A percentile compares a stretch with the other conserved stretches of the same genome.
These are phyloP conservation scores for Candida peoriensis DNA, from an alignment of 805 yeast species.

Conservation along the genomic window DNA sequence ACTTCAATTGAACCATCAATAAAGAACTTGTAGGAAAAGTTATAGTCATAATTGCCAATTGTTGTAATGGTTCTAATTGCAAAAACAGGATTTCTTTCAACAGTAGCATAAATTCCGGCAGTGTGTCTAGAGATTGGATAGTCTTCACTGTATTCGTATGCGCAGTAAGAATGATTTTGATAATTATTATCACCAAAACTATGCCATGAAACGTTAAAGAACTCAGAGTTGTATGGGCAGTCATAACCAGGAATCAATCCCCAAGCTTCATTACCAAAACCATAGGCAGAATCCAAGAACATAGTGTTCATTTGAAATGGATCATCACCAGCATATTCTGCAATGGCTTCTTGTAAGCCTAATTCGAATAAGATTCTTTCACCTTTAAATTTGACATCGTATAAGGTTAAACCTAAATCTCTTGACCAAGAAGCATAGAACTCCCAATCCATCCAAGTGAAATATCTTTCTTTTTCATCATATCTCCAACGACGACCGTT, in stretches of 20 bases:
- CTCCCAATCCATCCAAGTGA: constrained; percentile 28
- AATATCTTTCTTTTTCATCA: constrained; percentile 23
- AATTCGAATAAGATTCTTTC: constrained; percentile 25
- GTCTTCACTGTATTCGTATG: constrained; percentile 20
- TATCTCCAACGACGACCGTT: constrained; percentile 25
- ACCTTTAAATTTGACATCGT: constrained; percentile 25
- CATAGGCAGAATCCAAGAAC: constrained; percentile 23
- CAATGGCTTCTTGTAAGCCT: constrained; percentile 27
- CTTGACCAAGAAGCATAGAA: constrained; percentile 23
- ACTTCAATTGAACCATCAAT: constrained; percentile 26
- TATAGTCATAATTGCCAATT: constrained; percentile 25
- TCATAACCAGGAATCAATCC: constrained; percentile 26
- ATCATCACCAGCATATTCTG: constrained; percentile 28
- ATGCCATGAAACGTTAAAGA: constrained; percentile 25
- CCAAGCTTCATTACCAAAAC: constrained; percentile 27
- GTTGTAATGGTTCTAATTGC: constrained; percentile 21
- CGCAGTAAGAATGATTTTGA: constrained; percentile 26
- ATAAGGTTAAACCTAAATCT: constrained; percentile 22
- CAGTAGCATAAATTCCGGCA: constrained; percentile 14
- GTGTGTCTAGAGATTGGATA: constrained; percentile 22
- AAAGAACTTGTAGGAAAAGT: constrained; percentile 20
- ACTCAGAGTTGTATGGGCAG: constrained; percentile 26
- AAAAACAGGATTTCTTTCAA: constrained; percentile 22
- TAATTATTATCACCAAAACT: constrained; percentile 17
- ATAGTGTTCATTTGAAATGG: constrained; percentile 26